Base-by-base conservation (phyloP, 2,329 filamentous ascomycete genomes). In the Paecilomyces sp. region DNA sequence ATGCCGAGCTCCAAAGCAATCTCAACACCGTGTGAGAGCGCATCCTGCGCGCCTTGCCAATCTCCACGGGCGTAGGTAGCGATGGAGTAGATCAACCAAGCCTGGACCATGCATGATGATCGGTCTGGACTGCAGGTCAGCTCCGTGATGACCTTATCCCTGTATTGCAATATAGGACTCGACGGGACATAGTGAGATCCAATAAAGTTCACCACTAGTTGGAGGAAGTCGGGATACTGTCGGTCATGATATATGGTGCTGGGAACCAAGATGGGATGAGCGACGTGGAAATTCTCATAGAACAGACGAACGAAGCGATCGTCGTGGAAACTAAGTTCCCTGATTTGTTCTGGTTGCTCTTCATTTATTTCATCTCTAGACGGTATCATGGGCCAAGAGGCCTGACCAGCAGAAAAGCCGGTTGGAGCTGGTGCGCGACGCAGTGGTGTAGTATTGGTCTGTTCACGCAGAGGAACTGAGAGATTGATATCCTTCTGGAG, bases 1-100 rank as follows among this genome's bases (percentile, higher is more conserved):
- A 96, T 84, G 0, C 88, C 87, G 28, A 95, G 81, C 60, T 90
- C 85, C 12, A 94, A 72, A 1, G 91, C 89, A 36, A 92, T 76
- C 3, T 85, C 81, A 67, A 91, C 87, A 3, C 85, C 86, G 34
- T 87, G 82, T 3, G 79, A 78, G 13, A 96, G 82, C 0, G 69
- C 66, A 25, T 63, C 55, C 53, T 72, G 67, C 6, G 74, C 73
- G 58, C 72, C 66, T n/a, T 64, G 53, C 56, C 65, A 66, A 58
- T 75, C 73, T n/a, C 67, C 68, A 0, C 73, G 69, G 11, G 72
- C 72, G 55, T 71, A 73, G 11, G 72, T 62, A 2, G 69, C 65
- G 55, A 76, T 74, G 2, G 72, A 70, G 56, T 70, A 76, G 12
- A 77, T 63, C 3, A 77, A 58, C 60, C 70, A 67, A 6, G 72